A percentile compares a stretch with the other conserved stretches of the same genome.
Conservation (phyloP, 345 rosid species). For the Gossypium rotundifolium region DNA sequence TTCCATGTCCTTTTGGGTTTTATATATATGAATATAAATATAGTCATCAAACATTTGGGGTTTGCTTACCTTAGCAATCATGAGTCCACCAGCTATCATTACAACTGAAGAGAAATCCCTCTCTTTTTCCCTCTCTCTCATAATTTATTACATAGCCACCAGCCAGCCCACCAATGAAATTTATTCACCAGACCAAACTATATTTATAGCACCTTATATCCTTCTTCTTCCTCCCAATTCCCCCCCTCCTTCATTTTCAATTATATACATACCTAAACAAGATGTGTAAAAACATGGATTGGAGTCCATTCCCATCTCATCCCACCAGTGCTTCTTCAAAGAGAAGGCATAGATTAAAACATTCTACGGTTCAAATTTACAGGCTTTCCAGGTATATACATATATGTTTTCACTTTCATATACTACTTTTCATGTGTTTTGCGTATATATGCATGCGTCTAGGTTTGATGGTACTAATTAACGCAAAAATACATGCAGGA, state of each 20-base stretch:
- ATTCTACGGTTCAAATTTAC: constrained; percentile 37
- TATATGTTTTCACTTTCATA: not conserved
- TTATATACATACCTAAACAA: not conserved
- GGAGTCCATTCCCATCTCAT: constrained; percentile 18
- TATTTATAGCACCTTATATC: constrained; percentile 19
- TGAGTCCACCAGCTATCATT: constrained; percentile 43
- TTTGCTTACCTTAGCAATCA: constrained; percentile 35
- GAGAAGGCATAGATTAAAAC: constrained; percentile 32
- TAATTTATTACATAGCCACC: constrained; percentile 3
- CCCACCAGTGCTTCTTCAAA: constrained; percentile 18
- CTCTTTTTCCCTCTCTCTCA: not conserved
- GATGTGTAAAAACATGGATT: constrained; percentile 36
- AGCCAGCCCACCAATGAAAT: not conserved
- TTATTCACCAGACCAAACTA: constrained; percentile 7
- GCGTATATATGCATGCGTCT: not conserved
- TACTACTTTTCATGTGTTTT: not conserved
- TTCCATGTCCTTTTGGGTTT: constrained; percentile 12
- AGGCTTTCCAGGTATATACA: constrained; percentile 34
- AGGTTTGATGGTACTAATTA: not conserved
- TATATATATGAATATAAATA: not conserved
- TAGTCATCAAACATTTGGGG: constrained; percentile 9
- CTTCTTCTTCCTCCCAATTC: constrained; percentile 7
- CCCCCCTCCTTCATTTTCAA: not conserved
- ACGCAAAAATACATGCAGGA: constrained; percentile 16
- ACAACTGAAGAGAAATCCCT: constrained; percentile 22